phyloP scores from a whole-genome alignment of 495 filamentous ascomycete genomes.

The Trichoderma orchidacearum region DNA sequence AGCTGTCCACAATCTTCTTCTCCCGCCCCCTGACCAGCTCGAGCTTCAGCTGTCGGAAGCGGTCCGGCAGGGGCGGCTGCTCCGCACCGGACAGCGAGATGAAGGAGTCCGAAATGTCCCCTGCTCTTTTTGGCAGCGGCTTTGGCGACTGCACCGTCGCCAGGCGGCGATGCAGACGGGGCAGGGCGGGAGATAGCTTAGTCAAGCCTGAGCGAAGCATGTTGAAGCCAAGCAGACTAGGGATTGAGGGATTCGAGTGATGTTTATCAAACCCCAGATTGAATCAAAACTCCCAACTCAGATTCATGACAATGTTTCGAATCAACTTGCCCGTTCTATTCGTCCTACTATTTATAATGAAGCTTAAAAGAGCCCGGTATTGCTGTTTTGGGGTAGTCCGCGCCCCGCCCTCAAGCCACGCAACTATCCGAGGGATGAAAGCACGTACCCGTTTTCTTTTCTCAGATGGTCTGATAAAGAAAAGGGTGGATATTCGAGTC shows the following conservation, averaged over 20 bases:
- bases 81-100: constrained; percentile 59
- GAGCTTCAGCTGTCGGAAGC: constrained; percentile 66
- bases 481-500: too few relatives aligned
- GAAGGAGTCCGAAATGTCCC: constrained; percentile 77
- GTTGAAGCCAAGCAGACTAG: not conserved
- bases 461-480: too few relatives aligned
- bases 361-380: not conserved
- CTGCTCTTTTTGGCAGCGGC: constrained; percentile 26
- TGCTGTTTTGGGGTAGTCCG: not conserved
- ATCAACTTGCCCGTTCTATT: too few relatives aligned
- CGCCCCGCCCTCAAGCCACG: not conserved
- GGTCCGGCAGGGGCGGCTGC: constrained; percentile 48
- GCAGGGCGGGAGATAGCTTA: not conserved
- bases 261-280: not conserved
- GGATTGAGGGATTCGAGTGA: not conserved
- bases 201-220: not conserved
- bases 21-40: constrained; percentile 49
- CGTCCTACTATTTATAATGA: not conserved
- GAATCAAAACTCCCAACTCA: too few relatives aligned
- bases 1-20: constrained; percentile 45
- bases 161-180: not conserved
- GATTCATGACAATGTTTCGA: too few relatives aligned
- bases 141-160: not conserved
- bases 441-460: too few relatives aligned
- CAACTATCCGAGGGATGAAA: too few relatives aligned